A percentile compares a stretch with the other conserved stretches of the same genome.
Conservation (phyloP, 179 eudicot genomes). For the Beta macrorhiza region DNA sequence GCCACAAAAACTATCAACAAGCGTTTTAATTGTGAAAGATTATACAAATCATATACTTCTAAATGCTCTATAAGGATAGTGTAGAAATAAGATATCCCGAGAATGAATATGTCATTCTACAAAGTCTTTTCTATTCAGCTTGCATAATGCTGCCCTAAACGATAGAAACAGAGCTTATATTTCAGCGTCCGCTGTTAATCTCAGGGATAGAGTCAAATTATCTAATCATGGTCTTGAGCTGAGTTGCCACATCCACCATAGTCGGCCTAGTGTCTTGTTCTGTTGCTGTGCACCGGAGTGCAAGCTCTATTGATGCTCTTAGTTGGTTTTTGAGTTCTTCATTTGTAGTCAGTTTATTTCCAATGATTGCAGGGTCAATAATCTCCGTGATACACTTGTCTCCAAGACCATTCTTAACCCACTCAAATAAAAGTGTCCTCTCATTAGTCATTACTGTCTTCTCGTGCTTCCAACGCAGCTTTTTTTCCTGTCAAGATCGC, state of each 20-base stretch:
- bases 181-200: neutral
- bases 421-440: neutral
- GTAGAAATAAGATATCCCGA: neutral
- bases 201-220: neutral
- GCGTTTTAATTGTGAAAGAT: neutral
- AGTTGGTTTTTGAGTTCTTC: neutral
- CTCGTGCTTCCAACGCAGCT: neutral
- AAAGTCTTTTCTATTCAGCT: neutral
- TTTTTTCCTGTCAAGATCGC: neutral
- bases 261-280: neutral
- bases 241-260: slow-evolving; percentile 5
- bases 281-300: neutral
- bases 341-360: neutral
- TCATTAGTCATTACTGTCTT: neutral
- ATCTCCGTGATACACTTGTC: neutral
- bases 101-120: neutral
- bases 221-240: neutral
- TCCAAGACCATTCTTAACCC: neutral
- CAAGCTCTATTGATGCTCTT: neutral
- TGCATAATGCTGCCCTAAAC: neutral
- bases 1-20: neutral
- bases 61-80: neutral
- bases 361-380: neutral
- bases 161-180: neutral
- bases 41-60: neutral